Percentiles rank a stretch among this genome's conserved stretches.
phyloP scores from a whole-genome alignment of 805 yeast species.

The Wickerhamiella dianesei region DNA sequence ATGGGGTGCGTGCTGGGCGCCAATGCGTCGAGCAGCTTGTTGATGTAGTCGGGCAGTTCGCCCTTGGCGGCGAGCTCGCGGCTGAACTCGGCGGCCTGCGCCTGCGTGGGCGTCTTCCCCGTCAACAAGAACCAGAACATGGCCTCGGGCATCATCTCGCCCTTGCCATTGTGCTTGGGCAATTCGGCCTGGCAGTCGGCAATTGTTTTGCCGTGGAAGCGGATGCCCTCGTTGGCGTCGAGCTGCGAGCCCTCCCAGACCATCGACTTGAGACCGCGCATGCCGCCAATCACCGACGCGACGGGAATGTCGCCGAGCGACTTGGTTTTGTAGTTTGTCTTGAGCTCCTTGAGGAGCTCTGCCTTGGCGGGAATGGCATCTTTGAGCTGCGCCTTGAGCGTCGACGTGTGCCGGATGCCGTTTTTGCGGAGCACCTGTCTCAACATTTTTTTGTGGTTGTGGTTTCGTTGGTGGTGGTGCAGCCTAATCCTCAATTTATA shows the following conservation, averaged over 20 bases:
- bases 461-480: too few relatives aligned
- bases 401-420: conserved; percentile 8
- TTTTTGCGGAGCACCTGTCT: neutral
- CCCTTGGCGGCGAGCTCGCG: conserved; percentile 53
- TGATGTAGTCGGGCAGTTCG: conserved; percentile 50
- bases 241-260: conserved; percentile 72
- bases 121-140: conserved; percentile 70
- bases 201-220: conserved; percentile 66
- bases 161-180: conserved; percentile 42
- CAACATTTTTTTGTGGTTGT: too few relatives aligned
- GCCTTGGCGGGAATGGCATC: conserved; percentile 33
- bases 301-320: conserved; percentile 35
- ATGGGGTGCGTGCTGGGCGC: conserved; percentile 67
- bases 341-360: conserved; percentile 31
- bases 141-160: conserved; percentile 48
- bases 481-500: too few relatives aligned
- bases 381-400: conserved; percentile 26
- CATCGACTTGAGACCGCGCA: conserved; percentile 64
- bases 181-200: conserved; percentile 53
- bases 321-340: conserved; percentile 26
- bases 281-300: conserved; percentile 47
- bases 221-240: conserved; percentile 64
- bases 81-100: conserved; percentile 43
- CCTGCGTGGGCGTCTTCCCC: conserved; percentile 52
- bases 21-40: conserved; percentile 44